Base-by-base conservation (phyloP, 2,329 filamentous ascomycete species). In the Phialophora macrospora region DNA sequence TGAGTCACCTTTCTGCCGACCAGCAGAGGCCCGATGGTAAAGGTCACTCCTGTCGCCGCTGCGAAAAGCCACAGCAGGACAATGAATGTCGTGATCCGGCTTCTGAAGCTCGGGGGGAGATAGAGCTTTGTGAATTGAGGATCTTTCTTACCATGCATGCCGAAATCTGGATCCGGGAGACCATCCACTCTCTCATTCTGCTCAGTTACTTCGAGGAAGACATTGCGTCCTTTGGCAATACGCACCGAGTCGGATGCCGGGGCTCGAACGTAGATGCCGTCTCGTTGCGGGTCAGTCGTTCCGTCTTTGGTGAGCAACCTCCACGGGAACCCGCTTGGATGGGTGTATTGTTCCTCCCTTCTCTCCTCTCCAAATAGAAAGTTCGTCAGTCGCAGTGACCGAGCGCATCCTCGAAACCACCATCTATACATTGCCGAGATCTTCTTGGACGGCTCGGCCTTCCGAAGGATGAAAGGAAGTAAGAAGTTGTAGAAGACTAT, bases 401-500 rank as follows among this genome's bases (percentile, higher is more conserved):
- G 85, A 12, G 93, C 95, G 75, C 93, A 97, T 72, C 86, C 88
- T 71, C 90, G 89, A 80, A 99, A 97, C 92, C 95, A 99, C 94
- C 94, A 98, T 7, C 88, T 89, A 76, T 97, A 99, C 83, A 97
- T 89, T 62, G 85, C 82, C 72, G 96, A 90, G 2, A 99, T 81
- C 0, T 87, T 90, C 74, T 96, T 90, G 59, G 91, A 92, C 1
- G 94, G 93, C 75, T 90, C 91, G 78, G 97, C 89, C 72, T 92
- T 88, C 72, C 87, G 90, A 71, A 98, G 87, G 12, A 93, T 88
- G 56, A 97, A 80, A 0, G 95, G 95, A 83, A 97, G 95, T 55
- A 97, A 81, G 76, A 97, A 96, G 78, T 98, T 98, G 83, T 97
- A 99, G 76, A 98, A 95, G 17, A 99, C 82, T 1, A 99, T 83